Base-by-base conservation (phyloP, 2,329 filamentous ascomycete genomes). In the Xylaria sp. region DNA sequence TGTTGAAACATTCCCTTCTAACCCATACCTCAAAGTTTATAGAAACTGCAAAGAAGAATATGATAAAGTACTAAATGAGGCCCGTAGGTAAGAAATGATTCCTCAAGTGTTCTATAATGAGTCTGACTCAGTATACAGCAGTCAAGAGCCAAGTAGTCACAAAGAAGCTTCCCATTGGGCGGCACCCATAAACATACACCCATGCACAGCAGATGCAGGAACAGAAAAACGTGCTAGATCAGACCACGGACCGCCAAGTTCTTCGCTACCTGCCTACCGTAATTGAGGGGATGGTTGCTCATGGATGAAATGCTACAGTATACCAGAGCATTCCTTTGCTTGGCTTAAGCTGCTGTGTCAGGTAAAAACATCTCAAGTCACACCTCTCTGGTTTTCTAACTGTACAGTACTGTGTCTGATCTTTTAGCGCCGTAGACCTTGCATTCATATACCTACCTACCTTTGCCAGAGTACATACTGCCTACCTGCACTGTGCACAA, bases 191-290 rank as follows among this genome's bases (percentile, higher is more conserved):
- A 52, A 52, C 32, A 48, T 23, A 55, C n/a, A 15, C n/a, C 32
- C 15, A 36, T 55, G 32, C 52, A 55, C 52, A 39, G 53, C 53
- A 56, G 25, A 56, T 8, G 53, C 34, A 56, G 34, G 53, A 56
- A 56, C 53, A 20, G 12, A 23, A 41, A 25, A 53, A 15, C 15
- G 9, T 34, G 20, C 9, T n/a, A 36, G 32, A n/a, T 36, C 30
- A 25, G 50, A 20, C 28, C 20, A 20, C n/a, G 30, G 23, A 7
- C 28, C 50, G 30, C 50, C 30, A 55, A 32, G 30, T 46, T 4
- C 20, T 46, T 12, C 25, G 12, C 43, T 5, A 20, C 43, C n/a
- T 45, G 12, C 43, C 5, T 46, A 46, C 20, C n/a, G n/a, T n/a
- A n/a, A n/a, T n/a, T n/a, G n/a, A n/a, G n/a, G n/a, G n/a, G n/a